Percentiles rank a stretch among this genome's conserved stretches.
These are phyloP conservation scores for Chrysanthemum lavandulifolium DNA, from an alignment of 129 eudicot genomes.

Conservation along the genomic window DNA sequence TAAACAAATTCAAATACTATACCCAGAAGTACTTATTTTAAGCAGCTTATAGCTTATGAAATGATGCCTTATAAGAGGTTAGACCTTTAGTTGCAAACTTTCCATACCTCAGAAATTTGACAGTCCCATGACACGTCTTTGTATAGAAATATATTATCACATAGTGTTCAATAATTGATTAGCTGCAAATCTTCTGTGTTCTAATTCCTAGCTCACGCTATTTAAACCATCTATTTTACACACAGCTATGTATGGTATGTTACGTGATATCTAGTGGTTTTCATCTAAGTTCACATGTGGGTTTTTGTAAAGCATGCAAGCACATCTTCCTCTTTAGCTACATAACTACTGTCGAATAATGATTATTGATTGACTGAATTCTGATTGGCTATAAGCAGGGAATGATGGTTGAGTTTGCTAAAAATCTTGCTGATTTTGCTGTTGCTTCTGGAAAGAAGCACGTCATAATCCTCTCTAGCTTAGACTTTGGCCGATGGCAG, in stretches of 20 bases:
- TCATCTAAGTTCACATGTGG: not conserved
- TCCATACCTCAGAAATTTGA: not conserved
- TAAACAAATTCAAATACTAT: no score
- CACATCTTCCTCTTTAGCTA: no score
- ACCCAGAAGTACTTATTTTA: no score
- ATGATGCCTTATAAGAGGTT: not conserved
- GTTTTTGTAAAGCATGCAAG: not conserved
- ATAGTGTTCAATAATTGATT: not conserved
- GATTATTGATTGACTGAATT: constrained; percentile 2
- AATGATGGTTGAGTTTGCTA: constrained; percentile 82
- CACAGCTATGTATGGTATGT: not conserved
- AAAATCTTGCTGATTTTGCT: constrained; percentile 85
- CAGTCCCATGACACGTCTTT: not conserved
- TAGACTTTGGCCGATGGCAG: constrained; percentile 95
- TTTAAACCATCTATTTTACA: not conserved
- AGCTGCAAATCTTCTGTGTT: not conserved
- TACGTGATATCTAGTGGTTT: constrained; percentile 1
- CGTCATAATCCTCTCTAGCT: constrained; percentile 79
- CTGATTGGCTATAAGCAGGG: constrained; percentile 60
- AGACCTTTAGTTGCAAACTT: not conserved
- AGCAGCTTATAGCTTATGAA: no score
- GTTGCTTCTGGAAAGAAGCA: constrained; percentile 82
- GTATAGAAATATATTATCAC: not conserved
- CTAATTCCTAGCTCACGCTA: not conserved
- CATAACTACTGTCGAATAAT: not conserved